Evolutionary conservation across 768 basidiomycete genomes (phyloP).

Genomic region (Mrakia gelida): DNA sequence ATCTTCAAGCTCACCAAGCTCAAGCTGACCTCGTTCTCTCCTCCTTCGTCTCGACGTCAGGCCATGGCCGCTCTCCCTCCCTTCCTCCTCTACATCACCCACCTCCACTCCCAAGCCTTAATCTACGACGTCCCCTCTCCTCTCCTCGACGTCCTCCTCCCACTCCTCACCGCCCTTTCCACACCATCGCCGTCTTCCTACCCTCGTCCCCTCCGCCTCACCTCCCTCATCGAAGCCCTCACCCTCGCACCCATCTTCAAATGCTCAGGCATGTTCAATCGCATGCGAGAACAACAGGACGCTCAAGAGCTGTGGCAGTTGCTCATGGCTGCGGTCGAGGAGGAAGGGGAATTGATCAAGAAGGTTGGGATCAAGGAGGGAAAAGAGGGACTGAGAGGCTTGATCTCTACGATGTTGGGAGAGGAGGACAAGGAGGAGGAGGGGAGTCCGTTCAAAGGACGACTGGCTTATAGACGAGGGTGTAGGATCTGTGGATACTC

Average conservation of each 20-base stretch:
- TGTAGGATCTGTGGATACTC: conserved; percentile 30
- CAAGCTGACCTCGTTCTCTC: neutral
- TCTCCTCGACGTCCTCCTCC: conserved; percentile 19
- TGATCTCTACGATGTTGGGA: neutral
- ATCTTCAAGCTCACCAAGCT: neutral
- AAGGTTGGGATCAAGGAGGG: conserved; percentile 9
- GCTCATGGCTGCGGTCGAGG: conserved; percentile 19
- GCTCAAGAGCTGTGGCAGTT: conserved; percentile 31
- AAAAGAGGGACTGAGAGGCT: neutral
- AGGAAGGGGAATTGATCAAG: conserved; percentile 9
- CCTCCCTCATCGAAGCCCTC: conserved; percentile 28
- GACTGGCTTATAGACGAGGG: conserved; percentile 27
- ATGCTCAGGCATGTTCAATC: conserved; percentile 25
- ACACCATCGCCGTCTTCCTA: conserved; percentile 10
- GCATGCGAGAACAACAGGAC: conserved; percentile 31
- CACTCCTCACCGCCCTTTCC: conserved; percentile 15
- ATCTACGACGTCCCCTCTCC: conserved; percentile 9
- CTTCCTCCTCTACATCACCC: conserved; percentile 10
- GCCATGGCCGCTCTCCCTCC: conserved; percentile 23
- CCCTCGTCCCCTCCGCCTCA: conserved; percentile 27
- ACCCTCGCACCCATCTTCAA: neutral
- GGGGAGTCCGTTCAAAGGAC: conserved; percentile 20
- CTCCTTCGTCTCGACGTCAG: neutral
- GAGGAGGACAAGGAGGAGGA: neutral
- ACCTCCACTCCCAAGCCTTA: conserved; percentile 2